phyloP scores from a whole-genome alignment of 2,329 filamentous ascomycete species.

The Stachybotrys elegans region DNA sequence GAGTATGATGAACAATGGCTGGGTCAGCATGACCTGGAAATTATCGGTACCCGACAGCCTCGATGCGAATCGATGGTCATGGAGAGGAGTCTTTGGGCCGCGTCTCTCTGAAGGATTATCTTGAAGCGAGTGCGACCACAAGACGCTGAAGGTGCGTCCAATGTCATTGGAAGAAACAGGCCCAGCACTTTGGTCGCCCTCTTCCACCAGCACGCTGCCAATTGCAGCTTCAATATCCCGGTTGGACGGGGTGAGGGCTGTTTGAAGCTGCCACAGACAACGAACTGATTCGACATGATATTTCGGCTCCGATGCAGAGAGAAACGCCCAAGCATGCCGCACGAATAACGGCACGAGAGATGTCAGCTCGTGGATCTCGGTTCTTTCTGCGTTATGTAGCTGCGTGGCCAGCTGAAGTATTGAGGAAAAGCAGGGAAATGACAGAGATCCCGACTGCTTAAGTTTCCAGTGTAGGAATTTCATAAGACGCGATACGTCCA shows the following conservation, averaged over 20 bases:
- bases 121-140: conserved; percentile 78
- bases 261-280: conserved; percentile 80
- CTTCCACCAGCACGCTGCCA: conserved; percentile 58
- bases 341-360: conserved; percentile 65
- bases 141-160: conserved; percentile 64
- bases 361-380: conserved; percentile 48
- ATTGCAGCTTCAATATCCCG: conserved; percentile 79
- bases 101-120: conserved; percentile 52
- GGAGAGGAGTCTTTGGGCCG: conserved; percentile 37
- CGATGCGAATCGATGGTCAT: conserved; percentile 25
- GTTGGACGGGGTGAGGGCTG: conserved; percentile 58
- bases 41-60: conserved; percentile 53
- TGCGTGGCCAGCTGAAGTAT: conserved; percentile 54
- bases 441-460: conserved; percentile 27
- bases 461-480: conserved; percentile 46
- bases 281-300: conserved; percentile 92
- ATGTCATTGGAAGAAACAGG: conserved; percentile 46
- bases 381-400: conserved; percentile 48
- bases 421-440: conserved; percentile 54
- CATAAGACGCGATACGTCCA: conserved; percentile 43
- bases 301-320: conserved; percentile 80
- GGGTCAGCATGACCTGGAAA: conserved; percentile 69
- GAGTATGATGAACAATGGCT: conserved; percentile 76
- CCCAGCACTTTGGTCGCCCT: conserved; percentile 24
- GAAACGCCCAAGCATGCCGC: conserved; percentile 68